These are phyloP conservation scores for Dalbergia cochinchinensis DNA, from an alignment of 306 rosid genomes.

Conservation along the genomic window DNA sequence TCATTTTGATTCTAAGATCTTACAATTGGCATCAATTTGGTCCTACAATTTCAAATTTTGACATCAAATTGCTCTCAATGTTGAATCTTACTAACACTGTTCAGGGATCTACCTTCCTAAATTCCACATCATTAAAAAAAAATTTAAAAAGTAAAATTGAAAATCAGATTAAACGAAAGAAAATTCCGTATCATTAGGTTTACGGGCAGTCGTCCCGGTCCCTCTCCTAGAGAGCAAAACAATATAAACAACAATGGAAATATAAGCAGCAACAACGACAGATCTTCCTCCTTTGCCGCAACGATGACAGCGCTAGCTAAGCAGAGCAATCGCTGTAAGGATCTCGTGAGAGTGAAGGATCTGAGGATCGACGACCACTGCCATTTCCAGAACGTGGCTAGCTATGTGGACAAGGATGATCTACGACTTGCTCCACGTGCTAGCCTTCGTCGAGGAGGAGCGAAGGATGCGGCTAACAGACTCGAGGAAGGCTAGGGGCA, in stretches of 20 bases:
- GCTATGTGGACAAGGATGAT: constrained; percentile 79
- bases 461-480: constrained; percentile 37
- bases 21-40: too few species aligned
- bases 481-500: too few species aligned
- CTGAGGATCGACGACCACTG: constrained; percentile 62
- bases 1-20: too few species aligned
- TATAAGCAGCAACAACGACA: neutral
- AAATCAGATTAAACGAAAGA: too few species aligned
- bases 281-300: constrained; percentile 21
- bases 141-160: too few species aligned
- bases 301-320: constrained; percentile 30
- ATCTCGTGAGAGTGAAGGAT: constrained; percentile 80
- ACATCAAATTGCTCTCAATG: too few species aligned
- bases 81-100: too few species aligned
- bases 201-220: constrained; percentile 74
- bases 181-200: neutral
- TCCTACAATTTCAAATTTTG: too few species aligned
- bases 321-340: constrained; percentile 43
- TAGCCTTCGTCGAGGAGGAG: constrained; percentile 62
- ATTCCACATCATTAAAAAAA: too few species aligned
- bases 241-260: constrained; percentile 10
- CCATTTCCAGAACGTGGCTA: constrained; percentile 65
- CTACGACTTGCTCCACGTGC: constrained; percentile 74
- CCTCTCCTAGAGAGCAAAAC: constrained; percentile 15
- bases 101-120: too few species aligned